These are phyloP conservation scores for Abrus precatorius DNA, from an alignment of 306 rosid genomes.

Conservation along the genomic window DNA sequence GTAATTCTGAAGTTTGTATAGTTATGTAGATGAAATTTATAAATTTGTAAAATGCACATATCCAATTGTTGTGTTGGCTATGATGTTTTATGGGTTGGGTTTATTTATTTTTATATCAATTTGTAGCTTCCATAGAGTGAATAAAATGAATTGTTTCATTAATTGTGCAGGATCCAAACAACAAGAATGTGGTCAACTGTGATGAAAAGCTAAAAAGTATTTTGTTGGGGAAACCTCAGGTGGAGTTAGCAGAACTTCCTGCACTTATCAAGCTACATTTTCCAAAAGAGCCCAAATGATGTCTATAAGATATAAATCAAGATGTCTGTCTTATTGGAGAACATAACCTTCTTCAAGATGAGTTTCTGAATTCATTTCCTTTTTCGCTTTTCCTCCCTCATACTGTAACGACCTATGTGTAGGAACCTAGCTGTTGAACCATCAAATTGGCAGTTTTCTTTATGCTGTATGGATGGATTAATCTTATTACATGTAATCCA, in stretches of 20 bases:
- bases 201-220: constrained; percentile 80
- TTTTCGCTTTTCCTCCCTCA: neutral
- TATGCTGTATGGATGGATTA: constrained; percentile 46
- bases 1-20: neutral
- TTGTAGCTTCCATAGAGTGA: constrained; percentile 22
- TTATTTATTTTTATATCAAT: constrained; percentile 16
- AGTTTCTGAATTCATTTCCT: constrained; percentile 43
- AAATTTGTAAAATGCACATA: constrained; percentile 17
- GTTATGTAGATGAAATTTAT: neutral
- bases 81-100: constrained; percentile 16
- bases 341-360: constrained; percentile 26
- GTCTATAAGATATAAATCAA: constrained; percentile 26
- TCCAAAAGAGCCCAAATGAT: constrained; percentile 76
- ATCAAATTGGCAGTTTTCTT: constrained; percentile 5
- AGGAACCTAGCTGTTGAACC: constrained; percentile 40
- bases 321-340: constrained; percentile 14
- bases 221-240: constrained; percentile 77
- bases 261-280: constrained; percentile 86
- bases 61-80: constrained; percentile 4
- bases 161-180: constrained; percentile 72
- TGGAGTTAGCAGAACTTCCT: constrained; percentile 90
- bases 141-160: constrained; percentile 37
- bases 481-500: constrained; percentile 53
- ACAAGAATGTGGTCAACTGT: constrained; percentile 89
- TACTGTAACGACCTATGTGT: constrained; percentile 1